These are phyloP conservation scores for Mycena crocata DNA, from an alignment of 768 basidiomycete genomes.

Conservation along the genomic window DNA sequence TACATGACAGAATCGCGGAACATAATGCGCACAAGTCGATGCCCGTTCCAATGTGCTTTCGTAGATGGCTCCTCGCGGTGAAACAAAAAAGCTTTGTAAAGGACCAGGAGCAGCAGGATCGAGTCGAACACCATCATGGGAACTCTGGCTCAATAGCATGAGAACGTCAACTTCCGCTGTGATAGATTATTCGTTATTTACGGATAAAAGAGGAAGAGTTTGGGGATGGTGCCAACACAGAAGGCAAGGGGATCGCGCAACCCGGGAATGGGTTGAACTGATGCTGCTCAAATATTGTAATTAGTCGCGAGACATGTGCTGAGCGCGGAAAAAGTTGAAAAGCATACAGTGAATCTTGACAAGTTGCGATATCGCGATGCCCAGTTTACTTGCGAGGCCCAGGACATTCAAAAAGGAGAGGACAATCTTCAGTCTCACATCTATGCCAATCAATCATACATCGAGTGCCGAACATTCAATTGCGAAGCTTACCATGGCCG, in stretches of 20 bases:
- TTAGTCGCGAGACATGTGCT: not conserved
- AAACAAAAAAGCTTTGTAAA: slow-evolving; percentile 8
- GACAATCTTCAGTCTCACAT: slow-evolving; percentile 5
- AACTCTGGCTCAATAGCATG: not conserved
- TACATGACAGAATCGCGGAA: slow-evolving; percentile 24
- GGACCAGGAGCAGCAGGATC: slow-evolving; percentile 14
- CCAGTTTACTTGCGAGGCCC: not conserved
- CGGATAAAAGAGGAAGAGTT: slow-evolving; percentile 10
- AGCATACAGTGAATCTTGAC: not conserved
- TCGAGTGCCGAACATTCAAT: not conserved
- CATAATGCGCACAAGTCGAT: slow-evolving; percentile 11
- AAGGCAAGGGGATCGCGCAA: slow-evolving; percentile 11
- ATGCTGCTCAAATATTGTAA: not conserved
- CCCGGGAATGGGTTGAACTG: slow-evolving; percentile 1
- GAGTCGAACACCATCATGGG: slow-evolving; percentile 23
- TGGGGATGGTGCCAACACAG: slow-evolving; percentile 12
- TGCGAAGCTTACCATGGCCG: slow-evolving; percentile 5
- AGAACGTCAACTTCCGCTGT: not conserved
- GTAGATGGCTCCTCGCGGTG: not conserved
- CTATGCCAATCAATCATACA: not conserved
- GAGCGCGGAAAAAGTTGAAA: not conserved
- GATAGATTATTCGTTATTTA: not conserved
- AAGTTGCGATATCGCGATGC: slow-evolving; percentile 10
- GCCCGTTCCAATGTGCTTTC: not conserved
- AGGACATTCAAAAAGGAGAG: not conserved